These are phyloP conservation scores for Xerocomus brunneocitrinus DNA, from an alignment of 768 basidiomycete species.

Conservation along the genomic window DNA sequence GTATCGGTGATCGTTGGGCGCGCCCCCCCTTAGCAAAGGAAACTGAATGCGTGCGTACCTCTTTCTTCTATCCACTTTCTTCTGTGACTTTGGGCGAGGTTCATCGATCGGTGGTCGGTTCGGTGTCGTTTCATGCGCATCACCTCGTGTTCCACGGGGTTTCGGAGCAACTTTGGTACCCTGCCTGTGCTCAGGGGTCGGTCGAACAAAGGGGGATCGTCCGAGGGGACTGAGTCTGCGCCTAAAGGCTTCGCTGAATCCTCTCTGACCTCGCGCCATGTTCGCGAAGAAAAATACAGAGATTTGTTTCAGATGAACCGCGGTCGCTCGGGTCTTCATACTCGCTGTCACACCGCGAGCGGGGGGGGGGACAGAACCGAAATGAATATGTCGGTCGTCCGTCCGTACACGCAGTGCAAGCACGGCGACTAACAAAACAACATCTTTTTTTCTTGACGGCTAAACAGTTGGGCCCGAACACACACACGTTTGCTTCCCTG, in stretches of 20 bases:
- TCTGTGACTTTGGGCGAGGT: neutral
- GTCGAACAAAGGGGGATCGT: neutral
- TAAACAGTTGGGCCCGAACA: neutral
- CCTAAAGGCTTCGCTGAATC: neutral
- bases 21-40: neutral
- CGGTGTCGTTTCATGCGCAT: slow-evolving; percentile 1
- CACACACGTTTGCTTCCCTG: no score
- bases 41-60: neutral
- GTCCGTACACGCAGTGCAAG: no score
- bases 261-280: neutral
- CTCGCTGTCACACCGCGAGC: neutral
- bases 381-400: no score
- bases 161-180: neutral
- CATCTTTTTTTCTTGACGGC: no score
- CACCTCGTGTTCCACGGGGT: neutral
- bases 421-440: no score
- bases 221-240: neutral
- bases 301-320: neutral
- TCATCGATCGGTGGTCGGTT: neutral
- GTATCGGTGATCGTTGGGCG: neutral
- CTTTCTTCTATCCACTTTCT: neutral
- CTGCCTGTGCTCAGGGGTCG: neutral
- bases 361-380: no score
- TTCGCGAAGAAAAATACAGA: no score
- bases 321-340: slow-evolving; percentile 1